phyloP scores from a whole-genome alignment of 169 alveolate genomes.

The Eimeria tenella region DNA sequence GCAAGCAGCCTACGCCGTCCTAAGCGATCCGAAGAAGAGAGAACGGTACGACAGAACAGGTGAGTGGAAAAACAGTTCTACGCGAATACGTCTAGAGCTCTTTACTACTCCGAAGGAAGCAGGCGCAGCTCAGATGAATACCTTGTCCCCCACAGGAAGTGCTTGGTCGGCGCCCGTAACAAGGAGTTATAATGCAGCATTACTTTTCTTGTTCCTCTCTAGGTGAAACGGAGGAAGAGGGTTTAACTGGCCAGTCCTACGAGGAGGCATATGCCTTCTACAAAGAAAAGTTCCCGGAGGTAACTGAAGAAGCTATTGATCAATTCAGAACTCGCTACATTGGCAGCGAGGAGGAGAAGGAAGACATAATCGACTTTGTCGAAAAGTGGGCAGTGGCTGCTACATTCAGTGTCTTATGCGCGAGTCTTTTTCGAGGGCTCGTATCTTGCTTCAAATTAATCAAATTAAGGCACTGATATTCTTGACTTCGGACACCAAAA shows the following conservation, averaged over 20 bases:
- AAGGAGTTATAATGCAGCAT: too few relatives aligned
- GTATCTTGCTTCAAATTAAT: too few relatives aligned
- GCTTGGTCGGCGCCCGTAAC: too few relatives aligned
- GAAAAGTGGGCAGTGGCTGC: neutral
- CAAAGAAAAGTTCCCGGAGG: slow-evolving; percentile 72
- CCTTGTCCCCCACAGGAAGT: too few relatives aligned
- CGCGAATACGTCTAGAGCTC: neutral
- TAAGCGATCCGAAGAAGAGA: slow-evolving; percentile 69
- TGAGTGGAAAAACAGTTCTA: neutral
- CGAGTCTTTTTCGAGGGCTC: too few relatives aligned
- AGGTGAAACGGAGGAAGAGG: slow-evolving; percentile 76
- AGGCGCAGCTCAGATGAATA: neutral
- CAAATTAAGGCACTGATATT: too few relatives aligned
- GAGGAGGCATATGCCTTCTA: slow-evolving; percentile 76
- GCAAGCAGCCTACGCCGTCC: slow-evolving; percentile 75
- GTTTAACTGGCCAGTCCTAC: slow-evolving; percentile 33
- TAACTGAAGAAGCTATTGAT: slow-evolving; percentile 57
- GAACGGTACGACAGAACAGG: slow-evolving; percentile 76
- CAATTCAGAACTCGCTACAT: slow-evolving; percentile 51
- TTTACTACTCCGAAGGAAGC: neutral
- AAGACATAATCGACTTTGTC: slow-evolving; percentile 67
- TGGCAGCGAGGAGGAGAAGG: slow-evolving; percentile 76
- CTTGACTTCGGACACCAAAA: too few relatives aligned
- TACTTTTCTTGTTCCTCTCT: neutral
- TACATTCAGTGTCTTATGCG: too few relatives aligned